Base-by-base conservation (phyloP, 495 filamentous ascomycete species). In the Lasiosphaeris hirsuta region DNA sequence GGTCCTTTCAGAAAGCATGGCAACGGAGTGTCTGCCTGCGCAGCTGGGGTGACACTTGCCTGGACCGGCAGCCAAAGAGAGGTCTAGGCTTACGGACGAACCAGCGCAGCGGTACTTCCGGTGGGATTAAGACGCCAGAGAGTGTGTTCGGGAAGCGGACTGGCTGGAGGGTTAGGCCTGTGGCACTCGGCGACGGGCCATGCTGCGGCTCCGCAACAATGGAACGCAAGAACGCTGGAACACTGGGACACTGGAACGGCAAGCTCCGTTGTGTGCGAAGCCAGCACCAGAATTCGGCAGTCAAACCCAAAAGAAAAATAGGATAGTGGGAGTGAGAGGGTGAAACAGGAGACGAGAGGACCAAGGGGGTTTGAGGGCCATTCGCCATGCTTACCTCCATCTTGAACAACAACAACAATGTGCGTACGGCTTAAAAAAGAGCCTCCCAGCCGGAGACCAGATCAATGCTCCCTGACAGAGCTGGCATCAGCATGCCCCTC, bases 21-120 rank as follows among this genome's bases (percentile, higher is more conserved):
- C 8, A 10, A 23, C 10, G 23, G 17, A 15, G 14, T 42, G 36
- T 38, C 57, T 60, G 57, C 46, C 54, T 61, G 47, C 10, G 54
- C 44, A 49, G 44, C 51, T 61, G 58, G 62, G 46, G 62, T 64
- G 59, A 62, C 62, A 62, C 62, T 61, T 61, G 58, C 54, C 62
- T 41, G 43, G 53, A 44, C 35, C 19, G 41, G 39, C 18, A 38
- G 33, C 40, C 39, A 56, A 43, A 18, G 44, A 54, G 42, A 40
- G 23, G 39, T 15, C 51, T 42, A n/a, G 38, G 13, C 51, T 54
- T 54, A 54, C 51, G 51, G 40, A 42, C 51, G 51, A 54, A 54
- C 51, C 43, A 30, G 23, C 23, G 23, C 23, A 30, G 23, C 23
- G 23, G 23, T 30, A 30, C 23, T 30, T 2, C 23, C 5, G 23